Base-by-base conservation (phyloP, 495 filamentous ascomycete genomes). In the Neurospora sp. region DNA sequence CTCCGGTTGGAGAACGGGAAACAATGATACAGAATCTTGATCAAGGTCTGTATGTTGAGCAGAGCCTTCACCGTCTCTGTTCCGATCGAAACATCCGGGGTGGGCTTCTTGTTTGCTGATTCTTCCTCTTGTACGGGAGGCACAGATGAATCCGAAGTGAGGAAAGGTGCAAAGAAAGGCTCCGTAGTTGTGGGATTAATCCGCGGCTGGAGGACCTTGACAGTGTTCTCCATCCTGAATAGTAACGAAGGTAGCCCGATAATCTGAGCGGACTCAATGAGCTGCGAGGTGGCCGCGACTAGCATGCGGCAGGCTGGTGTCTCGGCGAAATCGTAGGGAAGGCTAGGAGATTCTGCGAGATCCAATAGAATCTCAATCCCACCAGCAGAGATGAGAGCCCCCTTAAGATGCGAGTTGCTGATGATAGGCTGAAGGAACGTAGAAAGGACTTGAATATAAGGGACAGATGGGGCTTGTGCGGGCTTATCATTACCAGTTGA, bases 361-460 rank as follows among this genome's bases (percentile, higher is more conserved):
- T 97, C 92, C 39, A 99, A 84, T n/a, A 98, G 83, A 72, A 90
- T 87, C 76, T 97, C 93, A 46, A 94, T 89, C 4, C 93, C 96
- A 70, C 93, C 92, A 71, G 87, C 88, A 70, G 91, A 87, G 73
- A 95, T 89, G 76, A 98, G 94, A 23, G 88, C 85, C 12, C 87
- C 85, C 80, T 93, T 96, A 69, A 96, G 88, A 54, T 86, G 85
- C 41, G 88, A 85, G 78, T 97, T 97, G 74, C 87, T 85, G 74
- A 97, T 90, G 80, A 97, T 92, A 2, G 91, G 87, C 48, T 86
- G 83, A 39, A 99, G 82, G 79, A 98, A 98, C 35, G 88, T 88
- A 69, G 90, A 85, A 16, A 93, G 85, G 39, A 91, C 91, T 77
- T 87, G 88, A 62, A 98, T 88, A 77, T 94, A 96, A 73, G 92